These are phyloP conservation scores for Colletotrichum nymphaeae DNA, from an alignment of 2,329 filamentous ascomycete species.

Conservation along the genomic window DNA sequence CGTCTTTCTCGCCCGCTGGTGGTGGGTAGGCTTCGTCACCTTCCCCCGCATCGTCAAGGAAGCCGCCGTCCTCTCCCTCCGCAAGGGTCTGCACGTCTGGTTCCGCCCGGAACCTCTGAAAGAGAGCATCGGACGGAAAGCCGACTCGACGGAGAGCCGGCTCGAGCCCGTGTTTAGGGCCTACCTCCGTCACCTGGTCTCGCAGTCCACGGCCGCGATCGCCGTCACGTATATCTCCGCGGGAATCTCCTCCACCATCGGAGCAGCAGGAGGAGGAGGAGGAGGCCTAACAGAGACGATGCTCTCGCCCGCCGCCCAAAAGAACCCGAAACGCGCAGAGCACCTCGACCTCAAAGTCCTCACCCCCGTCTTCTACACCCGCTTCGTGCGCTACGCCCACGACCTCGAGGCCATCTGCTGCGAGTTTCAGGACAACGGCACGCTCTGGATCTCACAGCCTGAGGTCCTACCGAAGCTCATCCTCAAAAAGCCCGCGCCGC, in stretches of 20 bases:
- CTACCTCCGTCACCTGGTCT: constrained; percentile 63
- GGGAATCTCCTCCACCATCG: constrained; percentile 49
- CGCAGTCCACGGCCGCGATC: constrained; percentile 55
- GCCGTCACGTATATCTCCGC: constrained; percentile 65
- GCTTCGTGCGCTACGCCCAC: constrained; percentile 72
- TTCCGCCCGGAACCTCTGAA: constrained; percentile 71
- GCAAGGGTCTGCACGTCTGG: constrained; percentile 70
- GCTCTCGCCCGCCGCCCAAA: constrained; percentile 44
- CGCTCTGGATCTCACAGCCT: constrained; percentile 66
- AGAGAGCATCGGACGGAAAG: constrained; percentile 64
- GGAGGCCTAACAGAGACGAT: constrained; percentile 46
- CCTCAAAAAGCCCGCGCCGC: constrained; percentile 51
- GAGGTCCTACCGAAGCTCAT: constrained; percentile 61
- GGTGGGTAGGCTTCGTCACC: constrained; percentile 75
- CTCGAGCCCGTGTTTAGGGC: constrained; percentile 60
- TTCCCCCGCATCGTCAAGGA: constrained; percentile 74
- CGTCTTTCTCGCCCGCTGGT: constrained; percentile 67
- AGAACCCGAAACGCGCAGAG: constrained; percentile 39
- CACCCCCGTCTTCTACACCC: constrained; percentile 75
- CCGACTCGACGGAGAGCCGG: constrained; percentile 59
- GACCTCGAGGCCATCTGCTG: constrained; percentile 71
- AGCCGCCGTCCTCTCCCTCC: constrained; percentile 67
- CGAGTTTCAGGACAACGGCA: constrained; percentile 69
- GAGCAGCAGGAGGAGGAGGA: background rate
- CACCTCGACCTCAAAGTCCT: constrained; percentile 68